These are phyloP conservation scores for Dictyostelium citrinum DNA, from an alignment of 78 protist genomes.

Conservation along the genomic window DNA sequence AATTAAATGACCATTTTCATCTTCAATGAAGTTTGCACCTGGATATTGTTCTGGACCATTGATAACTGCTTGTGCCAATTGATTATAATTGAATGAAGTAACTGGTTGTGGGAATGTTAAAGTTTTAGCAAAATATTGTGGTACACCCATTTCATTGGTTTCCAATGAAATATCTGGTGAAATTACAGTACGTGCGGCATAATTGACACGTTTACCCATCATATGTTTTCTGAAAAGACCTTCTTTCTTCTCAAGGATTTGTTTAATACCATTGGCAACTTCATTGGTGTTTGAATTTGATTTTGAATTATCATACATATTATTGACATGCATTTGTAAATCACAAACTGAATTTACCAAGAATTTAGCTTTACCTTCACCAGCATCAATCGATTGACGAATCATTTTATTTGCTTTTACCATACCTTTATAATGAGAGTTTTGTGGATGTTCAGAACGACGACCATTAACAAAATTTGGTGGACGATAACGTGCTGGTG, in stretches of 20 bases:
- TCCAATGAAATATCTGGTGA: constrained; percentile 96
- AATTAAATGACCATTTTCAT: constrained; percentile 76
- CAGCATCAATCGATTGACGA: neutral
- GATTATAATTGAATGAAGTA: constrained; percentile 41
- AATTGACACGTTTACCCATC: constrained; percentile 99
- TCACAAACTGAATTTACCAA: constrained; percentile 64
- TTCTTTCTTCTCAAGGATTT: constrained; percentile 96
- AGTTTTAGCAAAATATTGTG: constrained; percentile 57
- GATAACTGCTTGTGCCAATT: constrained; percentile 89
- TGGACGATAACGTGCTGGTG: constrained; percentile 61
- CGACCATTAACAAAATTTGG: constrained; percentile 36
- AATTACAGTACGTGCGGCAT: constrained; percentile 98
- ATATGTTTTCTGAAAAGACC: constrained; percentile 99
- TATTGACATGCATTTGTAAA: constrained; percentile 84
- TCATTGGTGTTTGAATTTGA: neutral
- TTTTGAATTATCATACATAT: constrained; percentile 76
- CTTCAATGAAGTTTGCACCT: constrained; percentile 87
- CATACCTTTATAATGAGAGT: constrained; percentile 53
- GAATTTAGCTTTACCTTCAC: constrained; percentile 35
- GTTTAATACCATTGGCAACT: constrained; percentile 90
- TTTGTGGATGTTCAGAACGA: constrained; percentile 24
- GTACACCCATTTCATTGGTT: constrained; percentile 95
- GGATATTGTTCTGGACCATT: constrained; percentile 98
- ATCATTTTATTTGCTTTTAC: constrained; percentile 2
- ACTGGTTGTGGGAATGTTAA: constrained; percentile 83